Evolutionary conservation across 208 protist species (phyloP).

Genomic region (Crithidia acanthocephali): DNA sequence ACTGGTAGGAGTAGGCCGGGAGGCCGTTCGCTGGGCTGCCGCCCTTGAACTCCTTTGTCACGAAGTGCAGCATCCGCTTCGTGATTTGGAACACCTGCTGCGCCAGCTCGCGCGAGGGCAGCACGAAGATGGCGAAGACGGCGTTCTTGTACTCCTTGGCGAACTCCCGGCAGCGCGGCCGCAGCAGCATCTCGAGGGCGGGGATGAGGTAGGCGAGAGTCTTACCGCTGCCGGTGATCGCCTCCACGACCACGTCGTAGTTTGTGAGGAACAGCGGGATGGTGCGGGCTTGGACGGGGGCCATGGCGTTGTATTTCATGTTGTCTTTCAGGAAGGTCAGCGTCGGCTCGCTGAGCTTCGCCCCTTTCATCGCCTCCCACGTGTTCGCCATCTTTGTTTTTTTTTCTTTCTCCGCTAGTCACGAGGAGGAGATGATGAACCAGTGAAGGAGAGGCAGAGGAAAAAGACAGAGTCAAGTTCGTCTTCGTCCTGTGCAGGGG

Average conservation of each 20-base stretch:
- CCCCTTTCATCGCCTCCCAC: slow-evolving; percentile 86
- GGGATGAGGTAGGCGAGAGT: slow-evolving; percentile 95
- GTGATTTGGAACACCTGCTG: slow-evolving; percentile 91
- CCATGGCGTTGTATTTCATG: slow-evolving; percentile 85
- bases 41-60: slow-evolving; percentile 58
- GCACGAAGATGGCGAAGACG: slow-evolving; percentile 88
- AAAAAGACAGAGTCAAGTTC: neutral
- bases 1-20: slow-evolving; percentile 83
- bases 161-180: slow-evolving; percentile 53
- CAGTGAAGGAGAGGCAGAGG: neutral
- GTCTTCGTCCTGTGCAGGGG: no score
- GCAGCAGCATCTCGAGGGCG: slow-evolving; percentile 87
- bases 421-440: neutral
- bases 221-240: slow-evolving; percentile 95
- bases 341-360: slow-evolving; percentile 64
- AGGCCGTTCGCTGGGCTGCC: slow-evolving; percentile 37
- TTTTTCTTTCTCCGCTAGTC: neutral
- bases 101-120: slow-evolving; percentile 95
- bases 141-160: slow-evolving; percentile 62
- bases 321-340: slow-evolving; percentile 68
- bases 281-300: slow-evolving; percentile 92
- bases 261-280: slow-evolving; percentile 90
- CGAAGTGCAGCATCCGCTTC: slow-evolving; percentile 75
- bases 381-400: slow-evolving; percentile 32
- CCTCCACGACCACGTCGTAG: slow-evolving; percentile 95